Evolutionary conservation across 2,329 filamentous ascomycete species (phyloP).

Genomic region (Fonsecaea multimorphosa): DNA sequence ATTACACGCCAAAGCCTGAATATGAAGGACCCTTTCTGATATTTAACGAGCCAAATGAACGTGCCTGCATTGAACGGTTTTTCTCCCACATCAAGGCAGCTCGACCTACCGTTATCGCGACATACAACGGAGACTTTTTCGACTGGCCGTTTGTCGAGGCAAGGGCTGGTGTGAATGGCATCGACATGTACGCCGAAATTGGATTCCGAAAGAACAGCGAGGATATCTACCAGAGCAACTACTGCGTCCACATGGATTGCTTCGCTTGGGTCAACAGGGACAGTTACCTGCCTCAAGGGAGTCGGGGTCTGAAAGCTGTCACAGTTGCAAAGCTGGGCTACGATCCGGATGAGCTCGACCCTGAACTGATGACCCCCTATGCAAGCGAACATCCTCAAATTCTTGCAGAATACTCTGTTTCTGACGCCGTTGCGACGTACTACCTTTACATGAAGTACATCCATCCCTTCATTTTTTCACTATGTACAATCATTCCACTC

Average conservation of each 20-base stretch:
- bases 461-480: constrained; percentile 98
- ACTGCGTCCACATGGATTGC: constrained; percentile 98
- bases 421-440: constrained; percentile 97
- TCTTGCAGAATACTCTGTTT: constrained; percentile 96
- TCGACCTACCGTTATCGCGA: constrained; percentile 93
- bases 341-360: constrained; percentile 96
- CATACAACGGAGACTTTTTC: constrained; percentile 99
- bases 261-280: constrained; percentile 99
- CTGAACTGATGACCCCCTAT: constrained; percentile 91
- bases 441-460: constrained; percentile 99
- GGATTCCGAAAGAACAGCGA: constrained; percentile 95
- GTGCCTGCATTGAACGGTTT: constrained; percentile 84
- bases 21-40: constrained; percentile 96
- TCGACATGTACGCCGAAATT: constrained; percentile 99
- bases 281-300: constrained; percentile 95
- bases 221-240: constrained; percentile 94
- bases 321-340: constrained; percentile 98
- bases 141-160: constrained; percentile 99
- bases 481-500: constrained; percentile 94
- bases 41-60: constrained; percentile 97
- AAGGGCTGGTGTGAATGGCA: constrained; percentile 88
- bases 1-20: constrained; percentile 96
- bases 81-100: constrained; percentile 96
- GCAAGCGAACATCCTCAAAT: constrained; percentile 90
- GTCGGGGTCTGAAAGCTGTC: constrained; percentile 94